These are phyloP conservation scores for Zizania palustris DNA, from an alignment of 202 grass and related monocot genomes.

Conservation along the genomic window DNA sequence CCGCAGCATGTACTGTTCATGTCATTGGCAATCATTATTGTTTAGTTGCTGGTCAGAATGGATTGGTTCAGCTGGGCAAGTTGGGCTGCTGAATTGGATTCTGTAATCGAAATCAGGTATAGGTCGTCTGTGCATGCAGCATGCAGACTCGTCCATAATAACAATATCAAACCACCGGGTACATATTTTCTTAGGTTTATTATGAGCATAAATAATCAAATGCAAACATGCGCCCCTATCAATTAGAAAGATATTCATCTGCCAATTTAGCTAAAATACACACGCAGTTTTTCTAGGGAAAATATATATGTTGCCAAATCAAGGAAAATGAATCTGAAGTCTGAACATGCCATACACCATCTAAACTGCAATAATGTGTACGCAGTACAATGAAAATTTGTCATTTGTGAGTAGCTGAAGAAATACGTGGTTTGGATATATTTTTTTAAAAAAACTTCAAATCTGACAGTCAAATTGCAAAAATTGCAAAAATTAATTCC, in stretches of 20 bases:
- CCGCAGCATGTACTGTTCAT: conserved; percentile 15
- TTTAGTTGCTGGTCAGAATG: neutral
- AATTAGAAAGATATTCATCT: too few relatives aligned
- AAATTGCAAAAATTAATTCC: too few relatives aligned
- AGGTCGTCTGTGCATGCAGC: neutral
- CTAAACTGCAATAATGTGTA: neutral
- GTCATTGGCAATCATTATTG: conserved; percentile 40
- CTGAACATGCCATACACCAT: neutral
- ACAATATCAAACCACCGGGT: conserved; percentile 6
- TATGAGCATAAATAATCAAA: neutral
- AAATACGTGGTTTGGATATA: too few relatives aligned
- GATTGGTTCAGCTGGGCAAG: neutral
- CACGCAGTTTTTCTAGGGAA: too few relatives aligned
- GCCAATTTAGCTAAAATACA: too few relatives aligned
- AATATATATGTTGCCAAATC: neutral
- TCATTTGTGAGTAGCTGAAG: neutral
- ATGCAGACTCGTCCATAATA: conserved; percentile 30
- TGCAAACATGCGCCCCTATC: too few relatives aligned
- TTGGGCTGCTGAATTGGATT: neutral
- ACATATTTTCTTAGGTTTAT: neutral
- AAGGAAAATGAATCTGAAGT: neutral
- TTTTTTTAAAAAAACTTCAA: too few relatives aligned
- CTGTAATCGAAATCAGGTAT: neutral
- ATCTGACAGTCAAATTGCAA: too few relatives aligned
- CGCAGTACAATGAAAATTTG: neutral